phyloP scores from a whole-genome alignment of 2,329 filamentous ascomycete species.

The Fusarium camptoceras region DNA sequence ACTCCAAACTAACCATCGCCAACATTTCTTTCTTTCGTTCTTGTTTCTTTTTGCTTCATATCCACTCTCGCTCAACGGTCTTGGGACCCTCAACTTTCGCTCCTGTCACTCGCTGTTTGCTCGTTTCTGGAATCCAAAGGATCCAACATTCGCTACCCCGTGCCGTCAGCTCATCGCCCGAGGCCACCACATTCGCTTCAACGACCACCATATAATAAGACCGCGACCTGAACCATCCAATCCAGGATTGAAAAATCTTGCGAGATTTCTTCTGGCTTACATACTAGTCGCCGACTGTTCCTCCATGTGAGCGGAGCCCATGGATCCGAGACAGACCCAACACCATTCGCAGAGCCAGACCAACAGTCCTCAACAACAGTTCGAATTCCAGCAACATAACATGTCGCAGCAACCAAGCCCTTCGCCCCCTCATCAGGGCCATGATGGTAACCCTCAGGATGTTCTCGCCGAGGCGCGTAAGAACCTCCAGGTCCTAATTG shows the following conservation, averaged over 20 bases:
- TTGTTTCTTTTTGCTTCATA: conserved; percentile 32
- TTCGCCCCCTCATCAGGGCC: conserved; percentile 43
- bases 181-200: conserved; percentile 38
- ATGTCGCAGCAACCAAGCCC: conserved; percentile 45
- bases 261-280: conserved; percentile 26
- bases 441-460: conserved; percentile 56
- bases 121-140: conserved; percentile 17
- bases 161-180: conserved; percentile 32
- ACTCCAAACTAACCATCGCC: conserved; percentile 32
- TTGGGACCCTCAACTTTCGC: conserved; percentile 36
- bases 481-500: conserved; percentile 60
- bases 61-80: conserved; percentile 37
- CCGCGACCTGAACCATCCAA: neutral
- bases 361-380: conserved; percentile 45
- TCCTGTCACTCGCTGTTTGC: conserved; percentile 38
- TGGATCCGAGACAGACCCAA: conserved; percentile 49
- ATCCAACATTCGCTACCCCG: conserved; percentile 27
- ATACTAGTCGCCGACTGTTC: conserved; percentile 44
- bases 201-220: conserved; percentile 13
- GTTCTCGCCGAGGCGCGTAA: conserved; percentile 59
- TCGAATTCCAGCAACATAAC: conserved; percentile 39
- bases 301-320: conserved; percentile 44
- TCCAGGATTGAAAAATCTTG: neutral
- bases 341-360: conserved; percentile 34
- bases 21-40: conserved; percentile 24